Conservation (phyloP, 495 filamentous ascomycete genomes). For the Haplographium delicatum region DNA sequence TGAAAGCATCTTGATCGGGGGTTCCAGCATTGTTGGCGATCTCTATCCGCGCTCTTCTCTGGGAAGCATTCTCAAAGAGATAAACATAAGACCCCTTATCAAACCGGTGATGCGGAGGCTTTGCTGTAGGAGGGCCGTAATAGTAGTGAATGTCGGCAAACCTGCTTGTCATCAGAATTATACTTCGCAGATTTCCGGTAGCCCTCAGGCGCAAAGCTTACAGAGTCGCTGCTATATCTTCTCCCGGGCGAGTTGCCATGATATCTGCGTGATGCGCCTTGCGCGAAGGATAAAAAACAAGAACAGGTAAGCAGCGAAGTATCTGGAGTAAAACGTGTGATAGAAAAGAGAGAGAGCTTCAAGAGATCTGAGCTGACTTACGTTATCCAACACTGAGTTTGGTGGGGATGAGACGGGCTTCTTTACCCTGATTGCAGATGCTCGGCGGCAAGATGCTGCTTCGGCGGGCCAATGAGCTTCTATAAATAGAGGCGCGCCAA, state of each 20-base stretch:
- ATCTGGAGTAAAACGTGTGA: neutral
- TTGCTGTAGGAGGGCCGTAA: constrained; percentile 64
- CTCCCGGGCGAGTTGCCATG: constrained; percentile 75
- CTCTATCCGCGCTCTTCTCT: constrained; percentile 68
- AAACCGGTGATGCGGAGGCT: constrained; percentile 78
- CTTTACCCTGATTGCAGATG: neutral
- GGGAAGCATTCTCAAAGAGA: constrained; percentile 68
- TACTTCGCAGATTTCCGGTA: too few relatives aligned
- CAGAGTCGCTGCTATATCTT: constrained; percentile 76
- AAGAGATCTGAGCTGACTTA: neutral
- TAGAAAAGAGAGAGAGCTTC: neutral
- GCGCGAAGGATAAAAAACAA: neutral
- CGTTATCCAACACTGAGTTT: neutral
- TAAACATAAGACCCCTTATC: constrained; percentile 88
- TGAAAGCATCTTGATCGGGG: constrained; percentile 84
- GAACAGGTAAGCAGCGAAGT: too few relatives aligned
- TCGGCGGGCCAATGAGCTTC: neutral
- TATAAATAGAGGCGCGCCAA: constrained; percentile 8
- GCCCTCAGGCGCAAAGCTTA: constrained; percentile 41
- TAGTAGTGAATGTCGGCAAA: constrained; percentile 90
- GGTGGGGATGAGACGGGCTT: neutral
- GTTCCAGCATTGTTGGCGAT: constrained; percentile 84
- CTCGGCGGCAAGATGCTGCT: constrained; percentile 4
- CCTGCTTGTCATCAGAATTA: constrained; percentile 38
- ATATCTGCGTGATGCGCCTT: neutral